phyloP scores from a whole-genome alignment of 495 filamentous ascomycete species.

The Penicillium lividum region DNA sequence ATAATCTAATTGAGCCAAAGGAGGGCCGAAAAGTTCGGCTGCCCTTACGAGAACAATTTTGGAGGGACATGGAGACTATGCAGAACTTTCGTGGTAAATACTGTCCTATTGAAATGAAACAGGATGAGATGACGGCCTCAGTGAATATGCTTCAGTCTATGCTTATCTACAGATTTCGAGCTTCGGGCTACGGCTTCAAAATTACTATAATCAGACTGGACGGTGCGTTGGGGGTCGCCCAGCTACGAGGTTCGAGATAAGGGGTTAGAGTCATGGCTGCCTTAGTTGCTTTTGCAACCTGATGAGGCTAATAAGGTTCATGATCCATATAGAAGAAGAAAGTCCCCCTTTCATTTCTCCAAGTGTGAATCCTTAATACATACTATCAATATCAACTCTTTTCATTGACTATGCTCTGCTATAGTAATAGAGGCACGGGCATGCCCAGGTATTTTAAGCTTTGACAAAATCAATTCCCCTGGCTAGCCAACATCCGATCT shows the following conservation, averaged over 20 bases:
- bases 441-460: not conserved
- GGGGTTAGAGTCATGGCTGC: not conserved
- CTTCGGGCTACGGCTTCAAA: conserved; percentile 29
- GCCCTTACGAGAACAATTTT: conserved; percentile 30
- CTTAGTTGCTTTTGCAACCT: not conserved
- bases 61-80: conserved; percentile 17
- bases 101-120: conserved; percentile 23
- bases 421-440: not conserved
- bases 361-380: not conserved
- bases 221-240: conserved; percentile 30
- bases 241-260: conserved; percentile 9
- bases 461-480: conserved; percentile 24
- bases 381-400: not conserved
- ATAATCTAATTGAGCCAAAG: conserved; percentile 19
- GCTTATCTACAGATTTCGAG: conserved; percentile 36
- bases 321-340: not conserved
- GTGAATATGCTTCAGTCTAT: conserved; percentile 36
- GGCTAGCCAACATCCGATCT: conserved; percentile 37
- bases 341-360: no score
- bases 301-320: not conserved
- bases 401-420: not conserved
- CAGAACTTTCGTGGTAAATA: conserved; percentile 23
- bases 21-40: conserved; percentile 20
- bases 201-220: conserved; percentile 43
- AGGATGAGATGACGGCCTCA: conserved; percentile 32